Evolutionary conservation across 2,329 filamentous ascomycete species (phyloP).

Genomic region (Curvularia sp.): DNA sequence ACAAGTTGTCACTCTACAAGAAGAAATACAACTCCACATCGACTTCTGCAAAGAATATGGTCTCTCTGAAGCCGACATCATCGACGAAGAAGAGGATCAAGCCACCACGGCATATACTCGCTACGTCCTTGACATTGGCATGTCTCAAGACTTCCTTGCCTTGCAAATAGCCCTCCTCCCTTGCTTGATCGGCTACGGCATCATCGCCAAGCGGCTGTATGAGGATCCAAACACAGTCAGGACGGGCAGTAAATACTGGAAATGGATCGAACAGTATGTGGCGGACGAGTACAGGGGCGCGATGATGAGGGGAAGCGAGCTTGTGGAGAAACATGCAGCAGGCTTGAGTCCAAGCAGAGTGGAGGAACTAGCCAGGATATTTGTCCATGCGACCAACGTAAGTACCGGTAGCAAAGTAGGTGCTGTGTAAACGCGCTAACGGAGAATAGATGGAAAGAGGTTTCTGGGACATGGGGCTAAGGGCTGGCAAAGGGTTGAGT

Average conservation of each 20-base stretch:
- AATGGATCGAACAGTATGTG: slow-evolving; percentile 90
- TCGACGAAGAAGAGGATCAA: slow-evolving; percentile 75
- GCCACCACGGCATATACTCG: slow-evolving; percentile 82
- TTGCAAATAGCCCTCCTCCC: slow-evolving; percentile 85
- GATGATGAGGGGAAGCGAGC: slow-evolving; percentile 71
- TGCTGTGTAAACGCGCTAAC: slow-evolving; percentile 20
- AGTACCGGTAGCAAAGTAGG: slow-evolving; percentile 34
- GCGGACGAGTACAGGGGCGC: slow-evolving; percentile 79
- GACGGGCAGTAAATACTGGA: slow-evolving; percentile 79
- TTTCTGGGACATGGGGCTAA: slow-evolving; percentile 75
- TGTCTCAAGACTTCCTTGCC: slow-evolving; percentile 86
- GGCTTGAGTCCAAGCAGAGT: slow-evolving; percentile 76
- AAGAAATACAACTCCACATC: slow-evolving; percentile 82
- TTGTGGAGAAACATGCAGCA: slow-evolving; percentile 78
- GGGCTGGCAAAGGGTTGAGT: slow-evolving; percentile 8
- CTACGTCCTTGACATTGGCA: slow-evolving; percentile 87
- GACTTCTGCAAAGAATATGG: slow-evolving; percentile 84
- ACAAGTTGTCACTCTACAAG: slow-evolving; percentile 78
- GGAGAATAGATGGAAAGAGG: slow-evolving; percentile 69
- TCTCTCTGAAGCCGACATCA: slow-evolving; percentile 75
- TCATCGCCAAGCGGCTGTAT: slow-evolving; percentile 75
- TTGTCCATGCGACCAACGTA: slow-evolving; percentile 85
- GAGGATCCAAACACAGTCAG: slow-evolving; percentile 66
- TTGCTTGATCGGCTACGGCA: slow-evolving; percentile 87
- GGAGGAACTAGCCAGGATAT: slow-evolving; percentile 83